Evolutionary conservation across 768 basidiomycete genomes (phyloP).

Genomic region (Pleurotus eryngii): DNA sequence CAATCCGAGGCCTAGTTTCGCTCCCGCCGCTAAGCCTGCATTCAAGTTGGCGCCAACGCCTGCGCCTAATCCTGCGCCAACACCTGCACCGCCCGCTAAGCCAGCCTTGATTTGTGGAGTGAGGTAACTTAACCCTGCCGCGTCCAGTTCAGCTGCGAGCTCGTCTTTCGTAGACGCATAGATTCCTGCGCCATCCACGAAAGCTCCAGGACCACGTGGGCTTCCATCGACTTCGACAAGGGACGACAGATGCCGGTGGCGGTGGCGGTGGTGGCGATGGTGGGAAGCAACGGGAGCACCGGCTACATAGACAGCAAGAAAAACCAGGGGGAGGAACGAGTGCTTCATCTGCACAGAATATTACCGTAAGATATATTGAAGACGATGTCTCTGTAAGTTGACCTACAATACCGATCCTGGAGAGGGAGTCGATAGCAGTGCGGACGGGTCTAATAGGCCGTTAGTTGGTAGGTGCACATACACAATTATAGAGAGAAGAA

Average conservation of each 20-base stretch:
- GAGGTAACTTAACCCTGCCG: background rate
- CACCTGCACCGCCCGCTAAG: background rate
- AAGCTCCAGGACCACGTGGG: background rate
- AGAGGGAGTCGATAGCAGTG: slow-evolving; percentile 2
- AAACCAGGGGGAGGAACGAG: slow-evolving; percentile 4
- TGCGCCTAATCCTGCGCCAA: background rate
- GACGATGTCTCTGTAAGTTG: background rate
- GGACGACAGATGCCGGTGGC: background rate
- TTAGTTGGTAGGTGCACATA: background rate
- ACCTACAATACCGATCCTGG: slow-evolving; percentile 7
- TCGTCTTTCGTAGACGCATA: background rate
- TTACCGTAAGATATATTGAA: background rate
- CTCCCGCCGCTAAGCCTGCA: background rate
- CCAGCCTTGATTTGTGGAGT: background rate
- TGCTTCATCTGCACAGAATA: background rate
- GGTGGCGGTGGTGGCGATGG: background rate
- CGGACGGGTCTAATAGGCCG: background rate
- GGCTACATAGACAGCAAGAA: slow-evolving; percentile 5
- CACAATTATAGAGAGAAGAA: background rate
- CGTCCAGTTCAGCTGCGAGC: background rate
- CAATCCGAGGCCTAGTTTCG: background rate
- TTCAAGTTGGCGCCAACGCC: background rate
- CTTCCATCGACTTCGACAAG: background rate
- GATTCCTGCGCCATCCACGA: background rate
- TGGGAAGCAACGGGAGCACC: background rate